Percentiles rank a stretch among this genome's conserved stretches.
phyloP scores from a whole-genome alignment of 2,329 filamentous ascomycete species.

The Zymoseptoria crescenta region DNA sequence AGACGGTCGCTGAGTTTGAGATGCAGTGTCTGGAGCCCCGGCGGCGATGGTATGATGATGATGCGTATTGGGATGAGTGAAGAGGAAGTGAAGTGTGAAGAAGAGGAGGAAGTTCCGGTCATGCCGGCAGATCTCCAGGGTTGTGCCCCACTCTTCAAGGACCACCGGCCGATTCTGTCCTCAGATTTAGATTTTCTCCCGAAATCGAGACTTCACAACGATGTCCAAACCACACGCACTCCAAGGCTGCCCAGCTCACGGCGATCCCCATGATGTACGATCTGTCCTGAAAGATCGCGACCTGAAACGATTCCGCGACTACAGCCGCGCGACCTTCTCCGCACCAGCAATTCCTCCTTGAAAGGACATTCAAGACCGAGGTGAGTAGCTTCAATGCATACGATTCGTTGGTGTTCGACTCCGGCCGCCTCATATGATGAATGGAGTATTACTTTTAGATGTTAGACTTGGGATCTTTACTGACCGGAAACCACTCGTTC shows the following conservation, averaged over 20 bases:
- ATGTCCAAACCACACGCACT: neutral
- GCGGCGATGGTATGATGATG: neutral
- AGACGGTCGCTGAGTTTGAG: too few species aligned
- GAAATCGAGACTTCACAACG: neutral
- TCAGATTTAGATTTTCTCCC: neutral
- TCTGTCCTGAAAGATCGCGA: neutral
- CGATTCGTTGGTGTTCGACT: neutral
- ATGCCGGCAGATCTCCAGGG: neutral
- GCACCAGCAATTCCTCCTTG: neutral
- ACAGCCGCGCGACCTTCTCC: neutral
- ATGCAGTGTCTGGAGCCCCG: too few species aligned
- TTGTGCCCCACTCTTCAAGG: too few species aligned
- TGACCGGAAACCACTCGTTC: slow-evolving; percentile 13
- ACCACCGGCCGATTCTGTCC: neutral
- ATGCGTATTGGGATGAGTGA: neutral
- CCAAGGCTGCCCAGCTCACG: neutral
- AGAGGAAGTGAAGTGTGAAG: neutral
- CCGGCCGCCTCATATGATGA: neutral
- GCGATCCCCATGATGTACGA: neutral
- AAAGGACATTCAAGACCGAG: neutral
- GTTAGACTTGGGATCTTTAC: slow-evolving; percentile 17
- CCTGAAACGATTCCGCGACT: neutral
- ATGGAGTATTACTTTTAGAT: slow-evolving; percentile 12
- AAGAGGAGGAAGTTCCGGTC: neutral
- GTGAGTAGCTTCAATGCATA: neutral